Evolutionary conservation across 2,329 filamentous ascomycete species (phyloP), one percentile per base, ranked within the genome.

Genomic region (Sclerotinia spermophila): DNA sequence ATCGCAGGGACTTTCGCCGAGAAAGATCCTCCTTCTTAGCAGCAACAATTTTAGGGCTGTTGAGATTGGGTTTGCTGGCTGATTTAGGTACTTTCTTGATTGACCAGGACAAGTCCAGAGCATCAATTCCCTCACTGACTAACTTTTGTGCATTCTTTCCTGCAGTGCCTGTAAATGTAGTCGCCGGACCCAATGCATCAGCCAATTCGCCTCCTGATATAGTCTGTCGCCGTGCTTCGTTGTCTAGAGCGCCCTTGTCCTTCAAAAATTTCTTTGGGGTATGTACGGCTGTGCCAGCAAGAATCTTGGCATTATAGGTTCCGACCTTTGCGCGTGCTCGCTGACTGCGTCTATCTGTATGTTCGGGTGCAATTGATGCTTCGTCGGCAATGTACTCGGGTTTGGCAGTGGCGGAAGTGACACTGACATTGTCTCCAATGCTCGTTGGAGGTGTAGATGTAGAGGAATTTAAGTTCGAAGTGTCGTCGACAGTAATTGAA

Each of bases 231-330:
- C 82, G 82, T 72, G 75, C 62, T 55, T 75, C 73, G 55, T 68
- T 68, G 2, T 70, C 71, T 68, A 27, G 51, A 42, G 45, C n/a
- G 19, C 62, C 48, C 21, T 67, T 70, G 24, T 86, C 84, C 75
- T 85, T 87, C 66, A 85, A 70, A 60, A 73, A 78, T 68, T 78
- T 78, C 71, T 73, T 77, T 1, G 78, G 77, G 38, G 74, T 88
- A 74, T 90, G 88, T 58, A 85, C 83, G 40, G 85, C 84, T 62
- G 87, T 91, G 74, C 89, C 89, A 71, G 84, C 85, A 67, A 91
- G 82, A 75, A 86, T 85, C 73, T 87, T 84, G 24, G 91, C 81
- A 76, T 93, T 93, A 81, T 93, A 93, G 24, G 89, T 86, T 19
- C 86, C 84, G 27, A 87, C 82, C 68, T 83, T 85, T n/a, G 81